Evolutionary conservation across 345 rosid species (phyloP).

Genomic region (Cochlearia excelsa): DNA sequence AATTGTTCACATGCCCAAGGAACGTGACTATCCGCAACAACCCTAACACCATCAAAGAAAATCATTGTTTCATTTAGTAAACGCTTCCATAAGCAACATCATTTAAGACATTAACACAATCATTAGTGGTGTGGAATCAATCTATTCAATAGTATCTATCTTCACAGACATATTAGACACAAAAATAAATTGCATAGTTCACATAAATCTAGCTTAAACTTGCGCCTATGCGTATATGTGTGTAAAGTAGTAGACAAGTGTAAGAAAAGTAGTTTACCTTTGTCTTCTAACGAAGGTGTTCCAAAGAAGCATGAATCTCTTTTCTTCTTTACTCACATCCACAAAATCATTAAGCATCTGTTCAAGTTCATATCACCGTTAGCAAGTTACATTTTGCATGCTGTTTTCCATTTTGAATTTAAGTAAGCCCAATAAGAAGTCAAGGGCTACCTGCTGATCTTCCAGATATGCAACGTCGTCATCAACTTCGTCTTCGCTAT

Average conservation of each 20-base stretch:
- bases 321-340: constrained; percentile 80
- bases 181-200: no score
- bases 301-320: constrained; percentile 86
- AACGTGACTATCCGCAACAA: constrained; percentile 80
- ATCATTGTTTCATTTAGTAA: background rate
- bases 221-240: background rate
- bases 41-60: constrained; percentile 41
- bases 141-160: no score
- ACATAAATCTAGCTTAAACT: no score
- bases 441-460: constrained; percentile 73
- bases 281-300: constrained; percentile 86
- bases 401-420: background rate
- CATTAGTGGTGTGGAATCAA: no score
- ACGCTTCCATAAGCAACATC: constrained; percentile 9
- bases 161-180: no score
- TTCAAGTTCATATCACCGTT: constrained; percentile 26
- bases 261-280: constrained; percentile 40
- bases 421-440: background rate
- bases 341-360: constrained; percentile 99
- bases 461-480: constrained; percentile 70
- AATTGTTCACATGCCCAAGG: constrained; percentile 95
- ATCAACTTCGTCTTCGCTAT: constrained; percentile 88
- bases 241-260: background rate
- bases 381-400: constrained; percentile 11
- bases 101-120: background rate